phyloP scores from a whole-genome alignment of 306 rosid species.

The Trifolium dubium region DNA sequence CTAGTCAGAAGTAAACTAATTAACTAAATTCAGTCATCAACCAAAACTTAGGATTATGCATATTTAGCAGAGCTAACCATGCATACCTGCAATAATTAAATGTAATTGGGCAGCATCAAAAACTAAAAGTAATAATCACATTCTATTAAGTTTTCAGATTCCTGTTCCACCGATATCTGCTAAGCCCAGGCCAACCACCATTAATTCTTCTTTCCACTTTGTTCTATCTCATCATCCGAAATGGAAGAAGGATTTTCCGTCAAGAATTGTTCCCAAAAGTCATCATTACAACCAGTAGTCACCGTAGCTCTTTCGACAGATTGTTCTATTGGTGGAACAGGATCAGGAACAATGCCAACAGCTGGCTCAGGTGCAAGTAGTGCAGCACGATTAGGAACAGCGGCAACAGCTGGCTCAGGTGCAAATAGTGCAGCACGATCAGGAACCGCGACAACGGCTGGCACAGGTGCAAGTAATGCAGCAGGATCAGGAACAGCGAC shows the following conservation, averaged over 20 bases:
- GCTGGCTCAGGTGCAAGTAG: constrained; percentile 50
- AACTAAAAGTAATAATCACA: constrained; percentile 42
- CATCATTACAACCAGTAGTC: constrained; percentile 63
- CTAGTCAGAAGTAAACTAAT: background rate
- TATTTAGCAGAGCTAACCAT: constrained; percentile 28
- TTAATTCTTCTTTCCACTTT: constrained; percentile 39
- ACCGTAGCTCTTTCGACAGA: constrained; percentile 39
- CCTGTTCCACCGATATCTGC: constrained; percentile 68
- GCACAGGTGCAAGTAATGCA: background rate
- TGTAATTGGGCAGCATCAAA: constrained; percentile 50
- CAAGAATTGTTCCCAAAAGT: constrained; percentile 87
- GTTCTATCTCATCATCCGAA: constrained; percentile 49
- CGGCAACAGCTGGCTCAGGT: background rate
- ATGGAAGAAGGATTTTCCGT: constrained; percentile 73
- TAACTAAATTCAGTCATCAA: constrained; percentile 29
- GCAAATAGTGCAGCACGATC: background rate
- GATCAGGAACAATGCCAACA: background rate
- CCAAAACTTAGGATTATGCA: constrained; percentile 20
- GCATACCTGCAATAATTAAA: constrained; percentile 58
- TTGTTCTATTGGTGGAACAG: constrained; percentile 43
- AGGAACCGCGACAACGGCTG: background rate
- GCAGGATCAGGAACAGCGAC: background rate
- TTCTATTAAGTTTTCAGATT: constrained; percentile 56
- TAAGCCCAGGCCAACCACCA: constrained; percentile 48
- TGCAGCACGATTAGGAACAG: background rate